Conservation (phyloP, 495 filamentous ascomycete species). For the Tuber borchii region DNA sequence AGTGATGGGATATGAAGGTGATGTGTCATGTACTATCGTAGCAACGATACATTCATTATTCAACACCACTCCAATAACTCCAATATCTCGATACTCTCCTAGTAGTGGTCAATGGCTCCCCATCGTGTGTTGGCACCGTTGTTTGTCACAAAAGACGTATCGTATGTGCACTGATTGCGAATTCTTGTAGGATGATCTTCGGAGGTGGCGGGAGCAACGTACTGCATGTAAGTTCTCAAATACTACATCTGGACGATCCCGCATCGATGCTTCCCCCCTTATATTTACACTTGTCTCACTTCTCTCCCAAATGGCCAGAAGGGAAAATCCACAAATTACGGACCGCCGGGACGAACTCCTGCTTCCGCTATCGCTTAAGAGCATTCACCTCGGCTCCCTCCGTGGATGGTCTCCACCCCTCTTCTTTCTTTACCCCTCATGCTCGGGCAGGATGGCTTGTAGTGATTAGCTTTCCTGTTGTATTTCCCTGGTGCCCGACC, state of each 20-base stretch:
- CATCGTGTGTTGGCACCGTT: background rate
- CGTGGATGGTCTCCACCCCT: background rate
- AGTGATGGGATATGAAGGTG: slow-evolving; percentile 19
- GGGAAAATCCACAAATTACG: background rate
- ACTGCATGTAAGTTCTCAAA: background rate
- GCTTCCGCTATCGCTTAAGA: background rate
- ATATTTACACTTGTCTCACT: background rate
- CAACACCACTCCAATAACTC: background rate
- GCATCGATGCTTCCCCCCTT: background rate
- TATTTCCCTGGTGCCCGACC: background rate
- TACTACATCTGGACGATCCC: background rate
- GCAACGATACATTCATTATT: background rate
- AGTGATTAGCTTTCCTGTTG: background rate
- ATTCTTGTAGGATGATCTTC: background rate
- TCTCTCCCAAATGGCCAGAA: background rate
- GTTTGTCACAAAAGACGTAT: background rate
- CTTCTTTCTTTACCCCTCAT: background rate
- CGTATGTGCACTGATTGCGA: background rate
- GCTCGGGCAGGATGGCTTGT: background rate
- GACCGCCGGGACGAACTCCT: background rate
- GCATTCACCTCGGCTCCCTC: background rate
- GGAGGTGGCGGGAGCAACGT: background rate
- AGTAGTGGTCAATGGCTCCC: background rate
- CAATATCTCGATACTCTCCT: background rate
- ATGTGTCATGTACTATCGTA: background rate